A percentile compares a stretch with the other conserved stretches of the same genome.
phyloP scores from a whole-genome alignment of 306 rosid species.

The Acacia crassicarpa region DNA sequence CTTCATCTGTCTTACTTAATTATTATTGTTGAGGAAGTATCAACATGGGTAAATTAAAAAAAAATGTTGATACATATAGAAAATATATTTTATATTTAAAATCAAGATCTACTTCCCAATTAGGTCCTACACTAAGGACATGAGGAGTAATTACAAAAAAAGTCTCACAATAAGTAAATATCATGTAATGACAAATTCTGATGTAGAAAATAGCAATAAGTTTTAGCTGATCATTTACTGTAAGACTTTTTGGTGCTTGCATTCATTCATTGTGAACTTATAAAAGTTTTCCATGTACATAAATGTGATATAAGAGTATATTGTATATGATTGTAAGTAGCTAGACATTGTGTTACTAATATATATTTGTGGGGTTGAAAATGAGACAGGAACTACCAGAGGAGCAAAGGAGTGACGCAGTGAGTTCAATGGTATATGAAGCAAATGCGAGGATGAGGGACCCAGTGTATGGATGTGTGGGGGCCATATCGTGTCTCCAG shows the following conservation, averaged over 20 bases:
- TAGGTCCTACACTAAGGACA: too few relatives aligned
- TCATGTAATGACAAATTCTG: too few relatives aligned
- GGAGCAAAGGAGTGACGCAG: conserved; percentile 8
- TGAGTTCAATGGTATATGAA: conserved; percentile 15
- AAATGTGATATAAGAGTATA: background rate
- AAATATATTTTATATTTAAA: too few relatives aligned
- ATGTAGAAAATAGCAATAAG: too few relatives aligned
- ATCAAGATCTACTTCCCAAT: too few relatives aligned
- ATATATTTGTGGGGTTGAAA: background rate
- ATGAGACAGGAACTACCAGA: background rate
- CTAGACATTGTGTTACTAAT: background rate
- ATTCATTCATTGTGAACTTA: too few relatives aligned
- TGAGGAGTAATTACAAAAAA: background rate
- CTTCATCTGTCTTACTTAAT: too few relatives aligned
- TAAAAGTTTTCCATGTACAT: background rate
- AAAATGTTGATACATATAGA: too few relatives aligned
- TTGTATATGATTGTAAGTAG: background rate
- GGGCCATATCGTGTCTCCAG: conserved; percentile 10
- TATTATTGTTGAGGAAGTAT: too few relatives aligned
- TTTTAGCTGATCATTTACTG: too few relatives aligned
- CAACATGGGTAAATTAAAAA: too few relatives aligned
- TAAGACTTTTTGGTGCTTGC: background rate
- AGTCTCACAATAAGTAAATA: background rate
- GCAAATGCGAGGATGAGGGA: conserved; percentile 20
- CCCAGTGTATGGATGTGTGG: conserved; percentile 15